phyloP scores from a whole-genome alignment of 1,284 basidiomycete genomes.

The Cryptococcus sp. region DNA sequence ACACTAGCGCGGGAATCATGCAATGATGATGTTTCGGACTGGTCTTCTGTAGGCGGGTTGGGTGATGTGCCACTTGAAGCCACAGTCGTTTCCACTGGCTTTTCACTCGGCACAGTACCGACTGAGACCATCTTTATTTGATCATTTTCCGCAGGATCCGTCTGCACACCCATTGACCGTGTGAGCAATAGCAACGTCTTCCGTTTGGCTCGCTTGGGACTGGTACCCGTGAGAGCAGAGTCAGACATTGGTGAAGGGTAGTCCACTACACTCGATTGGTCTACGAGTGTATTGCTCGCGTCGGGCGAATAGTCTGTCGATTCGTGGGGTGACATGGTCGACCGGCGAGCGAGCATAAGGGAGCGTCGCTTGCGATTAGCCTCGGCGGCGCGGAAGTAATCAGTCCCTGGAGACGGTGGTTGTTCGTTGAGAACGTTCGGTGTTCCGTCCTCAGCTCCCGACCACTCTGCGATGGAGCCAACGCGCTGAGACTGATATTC shows the following conservation, averaged over 20 bases:
- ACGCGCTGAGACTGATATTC: constrained; percentile 29
- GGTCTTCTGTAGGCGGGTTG: constrained; percentile 19
- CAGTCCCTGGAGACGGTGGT: constrained; percentile 32
- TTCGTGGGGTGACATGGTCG: constrained; percentile 30
- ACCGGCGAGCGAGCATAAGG: constrained; percentile 27
- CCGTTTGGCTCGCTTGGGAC: constrained; percentile 34
- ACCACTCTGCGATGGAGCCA: constrained; percentile 42
- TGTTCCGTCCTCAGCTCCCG: constrained; percentile 17
- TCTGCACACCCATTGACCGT: constrained; percentile 71
- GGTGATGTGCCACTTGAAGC: constrained; percentile 24
- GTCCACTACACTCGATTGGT: constrained; percentile 21
- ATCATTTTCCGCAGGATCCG: constrained; percentile 56
- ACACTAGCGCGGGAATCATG: constrained; percentile 26
- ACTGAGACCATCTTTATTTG: neutral
- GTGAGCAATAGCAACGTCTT: constrained; percentile 62
- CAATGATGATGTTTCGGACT: constrained; percentile 40
- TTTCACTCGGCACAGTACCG: neutral
- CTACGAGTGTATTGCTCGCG: constrained; percentile 25
- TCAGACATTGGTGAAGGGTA: constrained; percentile 29
- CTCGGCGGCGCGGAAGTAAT: constrained; percentile 35
- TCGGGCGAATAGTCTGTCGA: constrained; percentile 30
- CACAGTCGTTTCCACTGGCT: neutral
- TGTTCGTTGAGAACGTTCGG: constrained; percentile 20
- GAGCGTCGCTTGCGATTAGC: constrained; percentile 43
- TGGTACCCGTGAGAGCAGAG: constrained; percentile 18